Base-by-base conservation (phyloP, 352 stramenopile species). In the Phytophthora sp. region DNA sequence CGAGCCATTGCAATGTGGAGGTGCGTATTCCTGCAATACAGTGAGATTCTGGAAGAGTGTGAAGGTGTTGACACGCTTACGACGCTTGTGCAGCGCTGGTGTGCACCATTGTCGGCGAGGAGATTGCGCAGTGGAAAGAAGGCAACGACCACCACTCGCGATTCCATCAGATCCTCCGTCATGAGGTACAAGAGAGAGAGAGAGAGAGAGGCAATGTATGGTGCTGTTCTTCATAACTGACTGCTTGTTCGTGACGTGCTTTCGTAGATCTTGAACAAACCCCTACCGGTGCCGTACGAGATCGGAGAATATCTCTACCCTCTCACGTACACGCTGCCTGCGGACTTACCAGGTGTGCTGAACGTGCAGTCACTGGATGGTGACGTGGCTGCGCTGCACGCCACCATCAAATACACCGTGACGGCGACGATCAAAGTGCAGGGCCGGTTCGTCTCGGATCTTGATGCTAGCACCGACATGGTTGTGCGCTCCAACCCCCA, bases 391-490 rank as follows among this genome's bases (percentile, higher is more conserved):
- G 73, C 71, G 29, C 69, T 91, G 12, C 79, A 91, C 31, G 80
- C 81, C 3, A 90, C 77, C 13, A 93, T 93, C 66, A 88, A 90
- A 55, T 93, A 93, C 66, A 88, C 77, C 4, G 60, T 93, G 23
- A 89, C 83, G 36, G 82, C 82, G 24, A 77, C 75, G 6, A 79
- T 93, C 52, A 85, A 87, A 61, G 77, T 93, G 38, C 71, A 90
- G 33, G 80, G 80, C 31, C 72, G 80, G 44, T 91, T 93, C 58
- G 72, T 89, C 56, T 88, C 82, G 30, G 79, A 93, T 61, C 66
- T 93, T 49, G 81, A 93, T 71, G 67, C 80, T 8, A 77, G 74
- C 35, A 77, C 82, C 29, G 73, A 75, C 30, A 55, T 93, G 26
- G 77, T 76, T 11, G 66, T 93, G 21, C 80, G 71, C 15, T 71